Evolutionary conservation across 2,329 filamentous ascomycete genomes (phyloP).

Genomic region (Penicillium decumbens): DNA sequence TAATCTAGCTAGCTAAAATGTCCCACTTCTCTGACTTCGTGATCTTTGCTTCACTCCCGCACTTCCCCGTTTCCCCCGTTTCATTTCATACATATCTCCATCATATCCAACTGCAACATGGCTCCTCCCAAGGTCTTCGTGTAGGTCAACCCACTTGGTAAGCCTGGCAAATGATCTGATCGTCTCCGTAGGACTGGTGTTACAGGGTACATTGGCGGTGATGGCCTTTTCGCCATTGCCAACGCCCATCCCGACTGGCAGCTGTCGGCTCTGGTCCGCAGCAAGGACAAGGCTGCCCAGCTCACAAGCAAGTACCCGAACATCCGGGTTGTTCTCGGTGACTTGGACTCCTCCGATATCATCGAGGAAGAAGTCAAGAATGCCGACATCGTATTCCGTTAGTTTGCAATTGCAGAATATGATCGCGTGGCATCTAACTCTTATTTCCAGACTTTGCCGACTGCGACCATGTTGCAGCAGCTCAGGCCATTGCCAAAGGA

Average conservation of each 20-base stretch:
- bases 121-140: slow-evolving; percentile 33
- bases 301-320: slow-evolving; percentile 39
- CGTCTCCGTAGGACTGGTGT: slow-evolving; percentile 43
- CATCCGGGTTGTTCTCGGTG: slow-evolving; percentile 41
- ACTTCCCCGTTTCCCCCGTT: not conserved
- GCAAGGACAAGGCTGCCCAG: slow-evolving; percentile 40
- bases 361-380: slow-evolving; percentile 45
- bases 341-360: slow-evolving; percentile 39
- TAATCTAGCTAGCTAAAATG: not conserved
- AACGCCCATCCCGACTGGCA: slow-evolving; percentile 48
- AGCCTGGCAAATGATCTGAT: slow-evolving; percentile 13
- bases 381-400: slow-evolving; percentile 46
- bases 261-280: slow-evolving; percentile 43
- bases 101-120: slow-evolving; percentile 16
- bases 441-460: slow-evolving; percentile 35
- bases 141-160: slow-evolving; percentile 23
- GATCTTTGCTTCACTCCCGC: not conserved
- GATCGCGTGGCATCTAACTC: not conserved
- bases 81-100: not conserved
- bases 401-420: slow-evolving; percentile 10
- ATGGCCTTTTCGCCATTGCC: slow-evolving; percentile 45
- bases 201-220: slow-evolving; percentile 54
- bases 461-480: slow-evolving; percentile 43
- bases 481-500: slow-evolving; percentile 41
- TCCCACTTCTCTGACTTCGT: not conserved